Evolutionary conservation across 805 yeast genomes (phyloP).

Genomic region (Geotrichum ghanense): DNA sequence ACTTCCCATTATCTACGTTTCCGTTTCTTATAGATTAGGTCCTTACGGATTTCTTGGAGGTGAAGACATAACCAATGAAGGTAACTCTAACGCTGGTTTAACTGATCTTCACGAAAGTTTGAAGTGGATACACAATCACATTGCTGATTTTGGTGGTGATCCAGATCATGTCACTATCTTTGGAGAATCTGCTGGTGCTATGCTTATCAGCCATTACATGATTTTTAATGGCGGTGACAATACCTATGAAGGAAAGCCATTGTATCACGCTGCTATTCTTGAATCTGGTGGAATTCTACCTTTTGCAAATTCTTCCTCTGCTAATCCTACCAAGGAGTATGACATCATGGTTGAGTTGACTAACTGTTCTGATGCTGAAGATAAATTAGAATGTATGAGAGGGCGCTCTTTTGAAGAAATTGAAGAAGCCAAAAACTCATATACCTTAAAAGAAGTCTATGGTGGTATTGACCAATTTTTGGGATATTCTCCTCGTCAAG

Average conservation of each 20-base stretch:
- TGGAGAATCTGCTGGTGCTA: constrained; percentile 27
- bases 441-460: constrained; percentile 3
- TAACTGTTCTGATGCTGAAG: constrained; percentile 4
- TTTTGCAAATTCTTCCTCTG: not conserved
- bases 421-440: constrained; percentile 7
- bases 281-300: constrained; percentile 11
- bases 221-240: constrained; percentile 7
- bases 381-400: constrained; percentile 7
- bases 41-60: constrained; percentile 28
- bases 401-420: constrained; percentile 5
- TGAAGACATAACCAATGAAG: constrained; percentile 8
- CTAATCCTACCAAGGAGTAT: constrained; percentile 6
- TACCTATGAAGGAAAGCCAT: constrained; percentile 9
- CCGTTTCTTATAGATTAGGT: constrained; percentile 26
- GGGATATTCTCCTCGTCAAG: constrained; percentile 9
- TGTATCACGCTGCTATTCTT: constrained; percentile 13
- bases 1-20: constrained; percentile 18
- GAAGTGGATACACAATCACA: constrained; percentile 25
- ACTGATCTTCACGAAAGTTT: constrained; percentile 22
- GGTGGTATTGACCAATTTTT: not conserved
- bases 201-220: constrained; percentile 7
- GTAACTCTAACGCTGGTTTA: constrained; percentile 19
- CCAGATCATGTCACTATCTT: constrained; percentile 22
- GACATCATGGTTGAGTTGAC: constrained; percentile 5
- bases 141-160: constrained; percentile 25